phyloP scores from a whole-genome alignment of 1,284 basidiomycete species.

The Irpex sp. region DNA sequence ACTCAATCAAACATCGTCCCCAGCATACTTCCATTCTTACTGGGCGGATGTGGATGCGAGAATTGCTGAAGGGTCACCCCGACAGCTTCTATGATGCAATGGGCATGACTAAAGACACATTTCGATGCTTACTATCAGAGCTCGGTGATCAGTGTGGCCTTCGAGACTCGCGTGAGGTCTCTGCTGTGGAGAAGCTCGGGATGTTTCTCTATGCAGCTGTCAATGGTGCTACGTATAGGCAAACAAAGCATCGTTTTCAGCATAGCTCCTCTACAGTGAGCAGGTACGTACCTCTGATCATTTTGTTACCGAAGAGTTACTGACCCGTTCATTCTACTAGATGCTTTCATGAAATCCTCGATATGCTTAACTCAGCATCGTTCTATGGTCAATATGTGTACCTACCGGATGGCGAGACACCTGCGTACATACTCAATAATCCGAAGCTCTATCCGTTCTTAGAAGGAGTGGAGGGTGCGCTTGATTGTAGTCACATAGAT shows the following conservation, averaged over 20 bases:
- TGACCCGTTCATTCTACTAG: no score
- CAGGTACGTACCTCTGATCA: not conserved
- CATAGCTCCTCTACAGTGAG: conserved; percentile 3
- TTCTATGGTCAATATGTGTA: not conserved
- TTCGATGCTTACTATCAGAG: not conserved
- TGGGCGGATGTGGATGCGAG: conserved; percentile 15
- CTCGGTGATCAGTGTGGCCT: not conserved
- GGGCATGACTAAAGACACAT: conserved; percentile 8
- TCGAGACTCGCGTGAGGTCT: not conserved
- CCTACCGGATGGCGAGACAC: conserved; percentile 12
- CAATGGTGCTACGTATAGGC: not conserved
- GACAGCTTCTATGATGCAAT: conserved; percentile 16
- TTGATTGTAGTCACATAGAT: conserved; percentile 23
- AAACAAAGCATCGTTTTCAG: conserved; percentile 3
- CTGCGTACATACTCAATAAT: conserved; percentile 11
- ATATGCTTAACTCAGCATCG: not conserved
- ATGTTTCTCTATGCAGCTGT: not conserved
- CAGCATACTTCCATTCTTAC: conserved; percentile 17
- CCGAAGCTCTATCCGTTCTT: conserved; percentile 22
- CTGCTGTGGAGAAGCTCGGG: not conserved
- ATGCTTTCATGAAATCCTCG: not conserved
- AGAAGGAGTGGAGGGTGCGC: conserved; percentile 17
- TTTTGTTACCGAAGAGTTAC: no score
- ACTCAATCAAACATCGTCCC: not conserved
- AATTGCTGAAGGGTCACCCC: conserved; percentile 18